Conservation (phyloP, 176 grass and related monocot species). For the Secale cereale region DNA sequence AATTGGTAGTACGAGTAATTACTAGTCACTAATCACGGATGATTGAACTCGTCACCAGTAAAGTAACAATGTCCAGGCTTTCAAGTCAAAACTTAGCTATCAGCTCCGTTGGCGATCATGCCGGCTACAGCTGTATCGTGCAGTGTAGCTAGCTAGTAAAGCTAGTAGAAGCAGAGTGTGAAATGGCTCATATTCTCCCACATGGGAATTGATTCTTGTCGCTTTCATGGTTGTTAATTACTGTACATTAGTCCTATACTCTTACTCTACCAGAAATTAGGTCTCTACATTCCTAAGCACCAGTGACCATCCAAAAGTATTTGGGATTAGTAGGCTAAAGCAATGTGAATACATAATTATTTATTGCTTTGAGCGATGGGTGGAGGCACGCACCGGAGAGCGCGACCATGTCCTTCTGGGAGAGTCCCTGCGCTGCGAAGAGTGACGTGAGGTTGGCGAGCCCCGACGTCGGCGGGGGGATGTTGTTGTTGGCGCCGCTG, state of each 20-base stretch:
- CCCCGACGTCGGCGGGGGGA: slow-evolving; percentile 46
- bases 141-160: background rate
- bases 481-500: slow-evolving; percentile 46
- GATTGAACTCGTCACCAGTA: background rate
- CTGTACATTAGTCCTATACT: background rate
- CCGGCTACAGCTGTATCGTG: background rate
- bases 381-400: slow-evolving; percentile 43
- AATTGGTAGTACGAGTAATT: background rate
- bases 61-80: background rate
- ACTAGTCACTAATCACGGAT: background rate
- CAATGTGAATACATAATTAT: background rate
- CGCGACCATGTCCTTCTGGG: slow-evolving; percentile 61
- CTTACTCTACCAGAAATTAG: too few species aligned
- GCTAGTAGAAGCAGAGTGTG: background rate
- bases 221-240: background rate
- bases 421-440: slow-evolving; percentile 60
- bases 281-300: background rate
- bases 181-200: background rate
- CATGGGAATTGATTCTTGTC: background rate
- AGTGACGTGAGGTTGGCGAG: slow-evolving; percentile 52
- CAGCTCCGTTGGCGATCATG: background rate
- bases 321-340: background rate
- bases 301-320: background rate
- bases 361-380: background rate
- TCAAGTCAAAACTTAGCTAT: slow-evolving; percentile 5